Base-by-base conservation (phyloP, 1,284 basidiomycete species). In the Exobasidium rhododendri region DNA sequence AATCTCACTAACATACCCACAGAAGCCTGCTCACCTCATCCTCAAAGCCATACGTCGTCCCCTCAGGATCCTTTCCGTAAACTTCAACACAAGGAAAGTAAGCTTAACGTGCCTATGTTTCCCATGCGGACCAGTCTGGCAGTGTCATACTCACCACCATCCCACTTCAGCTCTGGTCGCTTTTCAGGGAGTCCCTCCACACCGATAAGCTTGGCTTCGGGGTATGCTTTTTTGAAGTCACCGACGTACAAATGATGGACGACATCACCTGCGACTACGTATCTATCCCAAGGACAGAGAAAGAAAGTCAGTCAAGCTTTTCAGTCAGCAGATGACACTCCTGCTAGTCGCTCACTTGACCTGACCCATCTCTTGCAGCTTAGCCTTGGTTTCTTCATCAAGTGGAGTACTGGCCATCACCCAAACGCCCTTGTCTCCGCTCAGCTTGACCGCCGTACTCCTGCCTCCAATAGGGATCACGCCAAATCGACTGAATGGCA, bases 391-490 rank as follows among this genome's bases (percentile, higher is more conserved):
- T 40, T 87, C 87, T 4, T 84, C 81, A 52, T 87, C 86, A 58
- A 92, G 81, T 0, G 90, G 89, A 2, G 91, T 91, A 1, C 90
- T 93, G 0, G 91, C 92, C 31, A 94, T 83, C 0, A 96, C 83
- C 86, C 91, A 94, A 26, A 96, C 86, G 49, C 54, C 58, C 51
- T 85, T 87, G 20, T 88, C 87, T 59, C 85, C 83, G 52, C 81
- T 81, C 60, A 96, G 82, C 80, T 85, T 87, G 75, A 96, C 83
- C 0, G 92, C 92, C 90, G 94, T 67, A 62, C 73, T 59, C 35
- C 80, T 69, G 7, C 80, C 80, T 10, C 80, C 80, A 55, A 81
- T 71, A 51, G 80, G 79, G 26, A 81, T 55, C 45, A 80, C 49
- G 35, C 75, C 75, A 58, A 75, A 75, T 2, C 80, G 62, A 32